Evolutionary conservation across 2,329 filamentous ascomycete genomes (phyloP), one percentile per base, ranked within the genome.

Genomic region (Alternaria conjuncta): DNA sequence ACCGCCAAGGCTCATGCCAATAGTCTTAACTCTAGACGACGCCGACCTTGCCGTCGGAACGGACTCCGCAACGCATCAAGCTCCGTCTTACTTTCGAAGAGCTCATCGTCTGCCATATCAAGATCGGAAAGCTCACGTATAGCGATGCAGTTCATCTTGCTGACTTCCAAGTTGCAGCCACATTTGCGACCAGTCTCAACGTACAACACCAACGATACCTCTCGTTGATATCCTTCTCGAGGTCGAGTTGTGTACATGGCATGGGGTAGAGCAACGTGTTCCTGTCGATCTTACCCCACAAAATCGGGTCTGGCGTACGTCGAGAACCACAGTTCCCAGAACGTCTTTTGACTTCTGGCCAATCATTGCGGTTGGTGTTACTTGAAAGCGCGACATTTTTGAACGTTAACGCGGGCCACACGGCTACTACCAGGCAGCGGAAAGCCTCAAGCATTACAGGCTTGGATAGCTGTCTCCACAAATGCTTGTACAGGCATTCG

Each of bases 301-400:
- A 60, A 41, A 55, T 25, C 20, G 15, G 25, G 60, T 15, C 28
- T 25, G 46, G 55, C 46, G 53, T 44, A 45, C 53, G 28, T 56
- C 46, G 30, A 44, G 23, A 57, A 26, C 44, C 43, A 32, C 53
- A 23, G 18, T 28, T 61, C 25, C 28, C 45, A n/a, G 25, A 41
- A n/a, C 13, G 44, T 15, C 18, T 11, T 36, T 32, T 32, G 12
- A 4, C 6, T 30, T 5, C 26, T 11, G 60, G 23, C 69, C 65
- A 71, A 70, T 70, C 5, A 44, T 3, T 9, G 18, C n/a, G 28
- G 25, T 66, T 67, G 20, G 23, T 67, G 60, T 71, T 71, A 71
- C 68, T 61, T 69, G 68, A 60, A 46, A 62, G 43, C 55, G 55
- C 60, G 21, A 51, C 32, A 45, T 59, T 50, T 23, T 53, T 21